Base-by-base conservation (phyloP, 306 rosid genomes). In the Vigna radiata region DNA sequence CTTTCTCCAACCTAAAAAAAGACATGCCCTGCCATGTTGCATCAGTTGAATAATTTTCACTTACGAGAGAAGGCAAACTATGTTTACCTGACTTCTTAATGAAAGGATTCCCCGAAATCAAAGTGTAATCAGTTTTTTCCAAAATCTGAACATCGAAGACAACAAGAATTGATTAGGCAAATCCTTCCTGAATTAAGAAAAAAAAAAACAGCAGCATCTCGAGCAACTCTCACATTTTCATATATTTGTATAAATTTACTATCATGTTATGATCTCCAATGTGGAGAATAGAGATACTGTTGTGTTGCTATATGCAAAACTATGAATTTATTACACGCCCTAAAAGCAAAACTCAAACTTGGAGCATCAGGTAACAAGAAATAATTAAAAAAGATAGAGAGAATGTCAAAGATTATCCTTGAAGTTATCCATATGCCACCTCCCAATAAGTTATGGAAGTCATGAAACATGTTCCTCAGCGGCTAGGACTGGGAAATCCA, bases 1-100 rank as follows among this genome's bases (percentile, higher is more conserved):
- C 91, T 94, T 94, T 86, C 98, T 90, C 98, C 98, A 94, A 64
- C 98, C 98, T 91, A 76, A 37, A 69, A 65, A 79, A 82, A 83
- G 74, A 0, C 16, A 63, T n/a, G 41, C 15, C 12, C 68, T 41
- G 21, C 50, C 67, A 72, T 12, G 76, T 83, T 74, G 73, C 70
- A 63, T 56, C 11, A 21, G 41, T 29, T n/a, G 36, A 16, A 60
- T 27, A n/a, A 31, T 76, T 50, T 76, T 25, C 71, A 61, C 52
- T 43, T 9, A 36, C 8, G 71, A n/a, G 46, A 66, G 41, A 79
- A 77, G 27, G 59, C 11, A 59, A 1, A 61, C 65, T 29, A 27
- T 41, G 61, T 31, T 25, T 79, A 91, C 98, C 98, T 85, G 98
- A 74, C 78, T 91, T 94, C 82, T 90, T 94, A 44, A 94, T 94